A percentile compares a stretch with the other conserved stretches of the same genome.
These are phyloP conservation scores for Exophiala mesophila DNA, from an alignment of 2,329 filamentous ascomycete species.

Conservation along the genomic window DNA sequence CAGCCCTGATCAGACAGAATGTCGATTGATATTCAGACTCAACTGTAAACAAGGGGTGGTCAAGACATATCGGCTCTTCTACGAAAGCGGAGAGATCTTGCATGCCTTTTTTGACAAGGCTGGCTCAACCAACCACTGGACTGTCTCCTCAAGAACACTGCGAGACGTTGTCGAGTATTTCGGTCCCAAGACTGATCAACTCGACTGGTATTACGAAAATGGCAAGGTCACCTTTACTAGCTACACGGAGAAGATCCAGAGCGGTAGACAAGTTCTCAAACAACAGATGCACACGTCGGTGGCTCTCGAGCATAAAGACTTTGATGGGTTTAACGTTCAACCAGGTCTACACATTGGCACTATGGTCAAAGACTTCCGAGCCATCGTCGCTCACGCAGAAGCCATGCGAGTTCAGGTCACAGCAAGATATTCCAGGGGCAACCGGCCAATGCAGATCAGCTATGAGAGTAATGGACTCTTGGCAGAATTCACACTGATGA, in stretches of 20 bases:
- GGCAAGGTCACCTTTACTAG: slow-evolving; percentile 59
- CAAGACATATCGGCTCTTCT: slow-evolving; percentile 61
- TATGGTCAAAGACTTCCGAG: slow-evolving; percentile 62
- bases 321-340: slow-evolving; percentile 56
- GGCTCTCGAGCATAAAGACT: slow-evolving; percentile 57
- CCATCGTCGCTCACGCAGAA: slow-evolving; percentile 59
- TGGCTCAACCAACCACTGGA: slow-evolving; percentile 54
- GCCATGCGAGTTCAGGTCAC: slow-evolving; percentile 51
- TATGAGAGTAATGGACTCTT: slow-evolving; percentile 53
- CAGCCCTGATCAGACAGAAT: slow-evolving; percentile 51
- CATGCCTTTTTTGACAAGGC: slow-evolving; percentile 60
- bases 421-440: slow-evolving; percentile 56
- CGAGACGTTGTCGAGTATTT: slow-evolving; percentile 62
- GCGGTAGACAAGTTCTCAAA: slow-evolving; percentile 60
- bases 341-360: slow-evolving; percentile 58
- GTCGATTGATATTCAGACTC: slow-evolving; percentile 58
- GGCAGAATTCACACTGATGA: slow-evolving; percentile 62
- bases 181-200: slow-evolving; percentile 58
- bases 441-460: slow-evolving; percentile 55
- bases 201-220: slow-evolving; percentile 57
- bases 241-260: slow-evolving; percentile 60
- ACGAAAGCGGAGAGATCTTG: slow-evolving; percentile 58
- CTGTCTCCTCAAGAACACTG: slow-evolving; percentile 52
- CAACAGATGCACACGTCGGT: slow-evolving; percentile 62
- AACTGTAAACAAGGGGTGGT: slow-evolving; percentile 59